These are phyloP conservation scores for Phytophthora multivora DNA, from an alignment of 352 stramenopile species.

Conservation along the genomic window DNA sequence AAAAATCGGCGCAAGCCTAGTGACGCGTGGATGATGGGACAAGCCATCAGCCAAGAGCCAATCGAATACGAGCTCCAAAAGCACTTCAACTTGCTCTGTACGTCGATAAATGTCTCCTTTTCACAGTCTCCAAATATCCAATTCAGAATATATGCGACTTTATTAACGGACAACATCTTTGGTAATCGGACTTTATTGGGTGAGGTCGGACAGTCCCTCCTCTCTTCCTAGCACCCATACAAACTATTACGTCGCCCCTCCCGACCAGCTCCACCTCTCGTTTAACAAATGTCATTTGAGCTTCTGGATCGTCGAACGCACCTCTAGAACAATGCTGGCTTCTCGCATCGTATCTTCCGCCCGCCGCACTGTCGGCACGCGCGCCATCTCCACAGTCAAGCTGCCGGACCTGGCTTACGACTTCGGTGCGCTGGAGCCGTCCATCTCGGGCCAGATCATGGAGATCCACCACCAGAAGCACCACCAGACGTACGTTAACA, in stretches of 20 bases:
- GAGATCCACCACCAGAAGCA: slow-evolving; percentile 97
- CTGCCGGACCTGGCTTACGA: slow-evolving; percentile 89
- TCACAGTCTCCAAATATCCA: no score
- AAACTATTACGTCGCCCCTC: slow-evolving; percentile 27
- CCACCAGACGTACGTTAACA: slow-evolving; percentile 96
- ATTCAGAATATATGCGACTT: neutral
- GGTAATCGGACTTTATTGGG: slow-evolving; percentile 26
- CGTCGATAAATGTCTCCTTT: no score
- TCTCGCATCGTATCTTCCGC: slow-evolving; percentile 23
- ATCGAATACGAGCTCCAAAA: no score
- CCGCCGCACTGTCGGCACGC: slow-evolving; percentile 24
- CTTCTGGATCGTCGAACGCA: slow-evolving; percentile 31
- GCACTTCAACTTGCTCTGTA: no score
- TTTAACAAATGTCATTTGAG: slow-evolving; percentile 37
- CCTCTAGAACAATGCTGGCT: slow-evolving; percentile 20
- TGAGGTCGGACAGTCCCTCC: slow-evolving; percentile 13
- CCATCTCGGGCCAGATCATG: slow-evolving; percentile 92
- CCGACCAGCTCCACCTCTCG: slow-evolving; percentile 16
- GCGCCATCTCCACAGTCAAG: slow-evolving; percentile 69
- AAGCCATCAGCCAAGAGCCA: no score
- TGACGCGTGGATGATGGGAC: no score
- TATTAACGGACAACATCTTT: neutral
- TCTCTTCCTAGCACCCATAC: neutral
- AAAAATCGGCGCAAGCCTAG: no score
- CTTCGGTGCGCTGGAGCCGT: slow-evolving; percentile 86